A percentile compares a stretch with the other conserved stretches of the same genome.
These are phyloP conservation scores for Lentinula sp. DNA, from an alignment of 768 basidiomycete genomes.

Conservation along the genomic window DNA sequence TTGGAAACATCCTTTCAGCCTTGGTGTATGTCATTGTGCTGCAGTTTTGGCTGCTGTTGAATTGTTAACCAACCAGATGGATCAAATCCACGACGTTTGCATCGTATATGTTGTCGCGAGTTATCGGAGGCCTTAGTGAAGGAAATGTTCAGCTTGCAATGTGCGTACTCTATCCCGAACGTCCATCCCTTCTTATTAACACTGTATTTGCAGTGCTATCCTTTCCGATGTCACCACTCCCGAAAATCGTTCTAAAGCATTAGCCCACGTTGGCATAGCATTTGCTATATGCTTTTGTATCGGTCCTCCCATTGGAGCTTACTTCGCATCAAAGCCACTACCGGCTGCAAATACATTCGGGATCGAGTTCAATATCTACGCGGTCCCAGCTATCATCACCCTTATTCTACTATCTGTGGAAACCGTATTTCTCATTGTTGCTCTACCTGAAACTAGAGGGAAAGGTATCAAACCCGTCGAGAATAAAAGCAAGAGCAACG, in stretches of 20 bases:
- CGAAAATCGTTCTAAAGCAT: conserved; percentile 73
- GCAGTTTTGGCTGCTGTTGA: background rate
- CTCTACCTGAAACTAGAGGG: conserved; percentile 83
- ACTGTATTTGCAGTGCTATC: conserved; percentile 61
- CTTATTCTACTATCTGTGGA: conserved; percentile 72
- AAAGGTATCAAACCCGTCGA: conserved; percentile 22
- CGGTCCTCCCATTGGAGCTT: conserved; percentile 92
- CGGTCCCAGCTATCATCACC: conserved; percentile 81
- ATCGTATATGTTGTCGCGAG: conserved; percentile 81
- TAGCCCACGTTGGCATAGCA: conserved; percentile 92
- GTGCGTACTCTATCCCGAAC: conserved; percentile 37
- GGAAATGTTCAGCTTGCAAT: conserved; percentile 97
- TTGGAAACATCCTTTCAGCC: conserved; percentile 91
- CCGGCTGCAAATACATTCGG: conserved; percentile 53
- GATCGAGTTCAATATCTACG: conserved; percentile 80
- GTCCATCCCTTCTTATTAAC: background rate
- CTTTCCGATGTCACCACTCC: conserved; percentile 86
- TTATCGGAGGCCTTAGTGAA: conserved; percentile 92
- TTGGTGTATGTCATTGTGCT: conserved; percentile 51
- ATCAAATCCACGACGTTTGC: conserved; percentile 86
- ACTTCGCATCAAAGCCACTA: conserved; percentile 85
- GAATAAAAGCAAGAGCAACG: conserved; percentile 15
- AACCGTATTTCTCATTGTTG: conserved; percentile 67
- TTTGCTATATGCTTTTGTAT: conserved; percentile 94
- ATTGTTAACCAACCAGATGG: conserved; percentile 49